Evolutionary conservation across 2,329 filamentous ascomycete genomes (phyloP).

Genomic region (Tolypocladium guangdongense): DNA sequence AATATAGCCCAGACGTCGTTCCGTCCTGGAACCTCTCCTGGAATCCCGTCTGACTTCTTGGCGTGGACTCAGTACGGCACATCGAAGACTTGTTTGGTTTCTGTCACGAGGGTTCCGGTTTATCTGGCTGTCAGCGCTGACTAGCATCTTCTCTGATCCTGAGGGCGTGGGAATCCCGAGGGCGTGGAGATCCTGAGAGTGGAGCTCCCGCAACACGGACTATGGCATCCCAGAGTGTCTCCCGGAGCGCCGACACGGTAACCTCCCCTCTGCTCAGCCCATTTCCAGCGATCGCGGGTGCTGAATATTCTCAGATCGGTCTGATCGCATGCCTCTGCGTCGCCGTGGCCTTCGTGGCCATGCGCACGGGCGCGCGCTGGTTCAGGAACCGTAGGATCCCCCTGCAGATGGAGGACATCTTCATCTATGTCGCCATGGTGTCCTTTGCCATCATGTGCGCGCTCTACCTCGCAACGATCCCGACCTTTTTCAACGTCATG

Average conservation of each 20-base stretch:
- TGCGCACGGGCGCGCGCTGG: slow-evolving; percentile 8
- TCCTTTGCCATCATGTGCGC: slow-evolving; percentile 8
- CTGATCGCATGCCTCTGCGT: slow-evolving; percentile 7
- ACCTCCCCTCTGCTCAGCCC: background rate
- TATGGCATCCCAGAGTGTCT: slow-evolving; percentile 7
- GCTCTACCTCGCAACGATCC: slow-evolving; percentile 8
- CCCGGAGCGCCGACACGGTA: slow-evolving; percentile 5
- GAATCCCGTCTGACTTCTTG: too few species aligned
- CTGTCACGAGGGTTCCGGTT: background rate
- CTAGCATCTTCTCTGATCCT: background rate
- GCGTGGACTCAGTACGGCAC: background rate
- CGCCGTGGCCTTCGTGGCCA: slow-evolving; percentile 5
- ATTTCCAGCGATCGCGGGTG: too few species aligned
- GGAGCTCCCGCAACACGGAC: background rate
- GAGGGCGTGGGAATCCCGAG: background rate
- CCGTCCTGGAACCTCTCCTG: too few species aligned
- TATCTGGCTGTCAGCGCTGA: background rate
- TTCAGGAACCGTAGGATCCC: slow-evolving; percentile 7
- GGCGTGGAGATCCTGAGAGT: background rate
- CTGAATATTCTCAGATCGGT: background rate
- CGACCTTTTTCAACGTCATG: slow-evolving; percentile 7
- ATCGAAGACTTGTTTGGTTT: background rate
- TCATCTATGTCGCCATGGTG: slow-evolving; percentile 7
- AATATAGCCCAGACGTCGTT: too few species aligned
- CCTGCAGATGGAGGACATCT: slow-evolving; percentile 7